Percentiles rank a stretch among this genome's conserved stretches.
Conservation (phyloP, 345 rosid genomes). For the Cardiospermum halicacabum region DNA sequence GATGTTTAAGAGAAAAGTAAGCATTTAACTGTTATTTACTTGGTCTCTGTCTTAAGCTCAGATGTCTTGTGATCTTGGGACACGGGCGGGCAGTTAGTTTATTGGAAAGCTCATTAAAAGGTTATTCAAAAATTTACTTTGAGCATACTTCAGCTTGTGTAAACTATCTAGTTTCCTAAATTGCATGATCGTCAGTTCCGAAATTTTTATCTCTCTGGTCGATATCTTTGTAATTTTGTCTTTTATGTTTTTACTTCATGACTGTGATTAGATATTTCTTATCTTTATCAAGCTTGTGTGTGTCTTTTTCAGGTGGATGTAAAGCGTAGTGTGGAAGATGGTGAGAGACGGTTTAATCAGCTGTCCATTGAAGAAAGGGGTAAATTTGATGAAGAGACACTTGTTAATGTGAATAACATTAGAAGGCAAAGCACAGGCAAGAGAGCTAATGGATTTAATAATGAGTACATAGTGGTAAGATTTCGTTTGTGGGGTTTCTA, state of each 20-base stretch:
- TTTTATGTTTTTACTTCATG: background rate
- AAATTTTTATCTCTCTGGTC: background rate
- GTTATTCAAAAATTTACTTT: background rate
- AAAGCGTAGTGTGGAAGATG: conserved; percentile 66
- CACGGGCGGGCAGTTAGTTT: background rate
- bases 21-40: background rate
- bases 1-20: background rate
- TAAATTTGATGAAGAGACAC: conserved; percentile 91
- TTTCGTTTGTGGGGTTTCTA: conserved; percentile 12
- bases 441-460: conserved; percentile 65
- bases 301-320: conserved; percentile 55
- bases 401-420: conserved; percentile 80
- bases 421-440: conserved; percentile 54
- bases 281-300: background rate
- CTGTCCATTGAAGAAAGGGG: conserved; percentile 97
- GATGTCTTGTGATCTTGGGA: background rate
- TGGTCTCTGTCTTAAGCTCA: background rate
- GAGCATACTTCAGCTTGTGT: background rate
- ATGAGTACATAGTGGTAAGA: conserved; percentile 87
- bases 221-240: background rate
- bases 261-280: background rate
- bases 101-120: background rate
- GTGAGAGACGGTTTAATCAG: conserved; percentile 83
- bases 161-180: background rate
- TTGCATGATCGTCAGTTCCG: background rate